Percentiles rank a stretch among this genome's conserved stretches.
Conservation (phyloP, 108 stramenopile genomes). For the Cylindrotheca closterium region DNA sequence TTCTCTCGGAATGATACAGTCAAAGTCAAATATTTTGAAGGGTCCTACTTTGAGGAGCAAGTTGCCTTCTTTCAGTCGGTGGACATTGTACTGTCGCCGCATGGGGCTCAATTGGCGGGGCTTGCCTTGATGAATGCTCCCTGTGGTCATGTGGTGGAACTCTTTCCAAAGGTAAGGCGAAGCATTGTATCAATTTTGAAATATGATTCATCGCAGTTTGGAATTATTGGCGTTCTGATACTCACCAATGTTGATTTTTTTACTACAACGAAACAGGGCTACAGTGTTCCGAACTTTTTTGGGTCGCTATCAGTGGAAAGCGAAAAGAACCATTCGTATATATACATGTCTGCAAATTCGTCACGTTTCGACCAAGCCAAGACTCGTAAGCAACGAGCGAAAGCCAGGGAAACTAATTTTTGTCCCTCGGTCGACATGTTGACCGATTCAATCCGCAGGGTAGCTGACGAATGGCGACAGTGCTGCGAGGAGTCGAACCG, state of each 20-base stretch:
- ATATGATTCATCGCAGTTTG: too few species aligned
- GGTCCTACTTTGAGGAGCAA: conserved; percentile 29
- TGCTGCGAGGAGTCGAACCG: too few species aligned
- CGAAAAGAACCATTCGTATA: conserved; percentile 12
- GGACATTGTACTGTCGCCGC: conserved; percentile 39
- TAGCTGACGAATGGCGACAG: conserved; percentile 12
- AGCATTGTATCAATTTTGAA: too few species aligned
- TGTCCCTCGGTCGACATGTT: conserved; percentile 4
- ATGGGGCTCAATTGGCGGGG: conserved; percentile 46
- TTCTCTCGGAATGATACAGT: neutral
- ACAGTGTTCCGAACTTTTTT: conserved; percentile 31
- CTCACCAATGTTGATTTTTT: too few species aligned
- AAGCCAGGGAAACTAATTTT: conserved; percentile 6
- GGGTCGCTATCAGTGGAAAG: conserved; percentile 28
- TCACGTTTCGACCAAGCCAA: neutral
- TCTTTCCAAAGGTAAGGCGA: conserved; percentile 41
- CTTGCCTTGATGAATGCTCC: conserved; percentile 17
- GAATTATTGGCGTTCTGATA: too few species aligned
- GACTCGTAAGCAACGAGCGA: too few species aligned
- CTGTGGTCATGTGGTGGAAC: conserved; percentile 28
- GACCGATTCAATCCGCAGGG: neutral
- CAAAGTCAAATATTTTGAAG: conserved; percentile 30
- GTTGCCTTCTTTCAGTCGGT: conserved; percentile 16
- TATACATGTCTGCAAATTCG: conserved; percentile 1
- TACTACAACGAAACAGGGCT: too few species aligned